Percentiles rank a stretch among this genome's conserved stretches.
These are phyloP conservation scores for Chloranthus sessilifolius DNA, from an alignment of 164 flowering plant species.

Conservation along the genomic window DNA sequence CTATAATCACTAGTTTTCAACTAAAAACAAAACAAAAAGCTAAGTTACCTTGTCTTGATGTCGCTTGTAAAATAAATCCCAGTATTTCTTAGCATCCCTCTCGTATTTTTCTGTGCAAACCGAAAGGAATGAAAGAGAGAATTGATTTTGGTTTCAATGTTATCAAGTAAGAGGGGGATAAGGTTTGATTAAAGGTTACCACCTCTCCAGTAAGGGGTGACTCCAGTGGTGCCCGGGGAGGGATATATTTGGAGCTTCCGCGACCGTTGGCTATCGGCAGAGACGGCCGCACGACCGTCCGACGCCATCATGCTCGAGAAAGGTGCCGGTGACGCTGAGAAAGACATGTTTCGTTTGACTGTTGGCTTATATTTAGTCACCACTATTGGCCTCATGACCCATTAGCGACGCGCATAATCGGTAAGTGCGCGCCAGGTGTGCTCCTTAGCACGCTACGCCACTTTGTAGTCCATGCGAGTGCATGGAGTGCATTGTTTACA, in stretches of 20 bases:
- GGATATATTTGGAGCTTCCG: slow-evolving; percentile 55
- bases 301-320: too few species aligned
- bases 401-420: too few species aligned
- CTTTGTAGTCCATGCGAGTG: too few species aligned
- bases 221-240: slow-evolving; percentile 25
- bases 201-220: slow-evolving; percentile 83
- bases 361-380: too few species aligned
- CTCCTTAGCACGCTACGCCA: too few species aligned
- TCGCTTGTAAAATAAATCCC: slow-evolving; percentile 90
- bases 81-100: slow-evolving; percentile 84
- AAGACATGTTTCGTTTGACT: too few species aligned
- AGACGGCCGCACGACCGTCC: not conserved
- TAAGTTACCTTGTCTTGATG: slow-evolving; percentile 69
- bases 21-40: not conserved
- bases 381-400: too few species aligned
- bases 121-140: not conserved
- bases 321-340: too few species aligned
- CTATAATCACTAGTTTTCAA: too few species aligned
- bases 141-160: not conserved
- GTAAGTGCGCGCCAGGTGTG: too few species aligned
- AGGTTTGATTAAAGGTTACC: not conserved
- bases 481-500: too few species aligned
- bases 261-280: too few species aligned
- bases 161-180: slow-evolving; percentile 10
- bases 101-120: slow-evolving; percentile 66